Evolutionary conservation across 805 yeast genomes (phyloP).

Genomic region (Debaryomyces maramus): DNA sequence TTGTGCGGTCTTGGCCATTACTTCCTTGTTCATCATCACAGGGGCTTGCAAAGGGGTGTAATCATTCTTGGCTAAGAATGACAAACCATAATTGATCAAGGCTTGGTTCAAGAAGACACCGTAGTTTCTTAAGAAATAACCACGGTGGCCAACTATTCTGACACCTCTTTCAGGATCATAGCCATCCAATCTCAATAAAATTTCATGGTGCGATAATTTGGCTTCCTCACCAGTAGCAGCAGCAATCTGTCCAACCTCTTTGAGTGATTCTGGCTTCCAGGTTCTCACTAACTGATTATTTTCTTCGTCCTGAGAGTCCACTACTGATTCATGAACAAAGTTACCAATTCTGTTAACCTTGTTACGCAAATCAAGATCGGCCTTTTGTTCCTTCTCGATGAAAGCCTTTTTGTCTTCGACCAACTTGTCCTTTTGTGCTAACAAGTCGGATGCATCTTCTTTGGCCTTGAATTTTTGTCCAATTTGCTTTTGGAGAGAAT

Average conservation of each 20-base stretch:
- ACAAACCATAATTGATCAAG: constrained; percentile 91
- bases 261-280: constrained; percentile 80
- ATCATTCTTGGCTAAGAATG: constrained; percentile 73
- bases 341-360: constrained; percentile 93
- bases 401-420: constrained; percentile 68
- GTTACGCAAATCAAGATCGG: constrained; percentile 68
- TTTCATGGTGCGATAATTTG: constrained; percentile 89
- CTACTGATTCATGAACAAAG: constrained; percentile 90
- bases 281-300: constrained; percentile 83
- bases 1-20: constrained; percentile 99
- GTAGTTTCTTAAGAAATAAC: constrained; percentile 89
- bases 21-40: constrained; percentile 99
- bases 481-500: constrained; percentile 88
- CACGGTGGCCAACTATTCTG: constrained; percentile 96
- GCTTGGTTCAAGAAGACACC: constrained; percentile 99
- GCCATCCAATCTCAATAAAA: constrained; percentile 90
- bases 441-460: constrained; percentile 86
- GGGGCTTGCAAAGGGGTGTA: constrained; percentile 96
- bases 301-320: constrained; percentile 83
- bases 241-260: constrained; percentile 61
- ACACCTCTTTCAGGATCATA: constrained; percentile 99
- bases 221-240: constrained; percentile 78
- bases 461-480: constrained; percentile 91
- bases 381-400: constrained; percentile 68
- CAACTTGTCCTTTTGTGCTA: constrained; percentile 77